A percentile compares a stretch with the other conserved stretches of the same genome.
phyloP scores from a whole-genome alignment of 1,284 basidiomycete species.

The Malassezia dermatis region DNA sequence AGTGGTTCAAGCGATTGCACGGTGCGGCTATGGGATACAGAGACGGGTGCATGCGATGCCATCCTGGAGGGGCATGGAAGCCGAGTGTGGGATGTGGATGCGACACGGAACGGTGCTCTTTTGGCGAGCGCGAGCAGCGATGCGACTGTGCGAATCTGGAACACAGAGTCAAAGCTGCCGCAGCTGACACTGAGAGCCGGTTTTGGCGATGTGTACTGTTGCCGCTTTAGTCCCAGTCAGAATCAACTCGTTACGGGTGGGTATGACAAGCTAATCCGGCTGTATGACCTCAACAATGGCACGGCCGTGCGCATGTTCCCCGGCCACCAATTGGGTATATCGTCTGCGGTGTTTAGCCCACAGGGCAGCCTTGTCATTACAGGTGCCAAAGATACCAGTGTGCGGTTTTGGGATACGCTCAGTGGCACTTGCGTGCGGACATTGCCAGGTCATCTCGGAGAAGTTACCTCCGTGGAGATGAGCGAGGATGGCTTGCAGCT shows the following conservation, averaged over 20 bases:
- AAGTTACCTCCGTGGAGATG: constrained; percentile 52
- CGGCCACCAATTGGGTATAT: constrained; percentile 50
- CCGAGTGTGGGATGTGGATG: constrained; percentile 51
- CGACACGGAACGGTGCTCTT: constrained; percentile 30
- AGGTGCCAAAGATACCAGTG: constrained; percentile 51
- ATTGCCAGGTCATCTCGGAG: constrained; percentile 51
- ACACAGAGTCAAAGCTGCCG: constrained; percentile 23
- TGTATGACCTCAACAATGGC: constrained; percentile 50
- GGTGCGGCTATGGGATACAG: constrained; percentile 36
- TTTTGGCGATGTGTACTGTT: constrained; percentile 51
- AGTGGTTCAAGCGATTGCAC: constrained; percentile 50
- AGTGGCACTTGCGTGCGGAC: constrained; percentile 50
- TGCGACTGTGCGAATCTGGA: constrained; percentile 51
- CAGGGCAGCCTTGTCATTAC: constrained; percentile 51
- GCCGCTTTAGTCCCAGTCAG: constrained; percentile 49
- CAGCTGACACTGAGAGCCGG: constrained; percentile 24
- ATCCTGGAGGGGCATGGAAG: constrained; percentile 49
- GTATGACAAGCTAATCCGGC: constrained; percentile 52
- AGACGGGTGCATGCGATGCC: constrained; percentile 32
- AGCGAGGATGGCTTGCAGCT: constrained; percentile 50
- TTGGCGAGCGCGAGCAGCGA: constrained; percentile 50
- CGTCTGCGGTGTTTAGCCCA: constrained; percentile 50
- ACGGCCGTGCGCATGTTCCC: constrained; percentile 52
- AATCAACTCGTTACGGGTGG: constrained; percentile 49
- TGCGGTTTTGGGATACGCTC: constrained; percentile 52